A percentile compares a stretch with the other conserved stretches of the same genome.
Conservation (phyloP, 495 filamentous ascomycete genomes). For the Aspergillus taichungensis region DNA sequence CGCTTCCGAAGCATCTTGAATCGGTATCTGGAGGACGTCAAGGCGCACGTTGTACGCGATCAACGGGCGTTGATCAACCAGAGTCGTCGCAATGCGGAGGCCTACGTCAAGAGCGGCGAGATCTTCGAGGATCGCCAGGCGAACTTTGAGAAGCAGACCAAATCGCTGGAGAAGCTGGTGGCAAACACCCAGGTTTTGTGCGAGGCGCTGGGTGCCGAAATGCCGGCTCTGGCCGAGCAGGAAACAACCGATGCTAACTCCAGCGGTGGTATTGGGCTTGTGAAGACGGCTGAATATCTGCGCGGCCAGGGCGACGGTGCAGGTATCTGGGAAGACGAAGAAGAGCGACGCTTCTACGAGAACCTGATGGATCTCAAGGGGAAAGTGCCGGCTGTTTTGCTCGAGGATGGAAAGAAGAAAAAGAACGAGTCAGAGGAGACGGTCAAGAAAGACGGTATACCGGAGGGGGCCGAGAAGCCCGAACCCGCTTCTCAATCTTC, state of each 20-base stretch:
- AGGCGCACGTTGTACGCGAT: constrained; percentile 76
- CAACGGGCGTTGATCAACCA: constrained; percentile 78
- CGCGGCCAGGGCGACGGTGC: constrained; percentile 82
- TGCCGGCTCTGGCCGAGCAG: constrained; percentile 85
- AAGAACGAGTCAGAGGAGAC: constrained; percentile 66
- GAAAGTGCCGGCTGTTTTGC: constrained; percentile 83
- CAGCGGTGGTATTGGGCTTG: constrained; percentile 78
- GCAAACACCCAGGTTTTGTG: constrained; percentile 86
- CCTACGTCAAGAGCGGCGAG: constrained; percentile 96
- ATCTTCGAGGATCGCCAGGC: constrained; percentile 97
- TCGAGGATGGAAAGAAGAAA: constrained; percentile 95
- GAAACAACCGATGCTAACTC: constrained; percentile 54
- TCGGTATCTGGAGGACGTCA: constrained; percentile 90
- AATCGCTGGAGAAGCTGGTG: constrained; percentile 83
- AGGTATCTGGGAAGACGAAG: constrained; percentile 99
- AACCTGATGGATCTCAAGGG: constrained; percentile 92
- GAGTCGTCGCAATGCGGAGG: constrained; percentile 89
- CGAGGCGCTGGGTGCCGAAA: constrained; percentile 81
- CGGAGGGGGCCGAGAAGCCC: constrained; percentile 20
- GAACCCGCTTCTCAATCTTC: constrained; percentile 13
- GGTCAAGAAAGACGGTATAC: constrained; percentile 44
- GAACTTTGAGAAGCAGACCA: constrained; percentile 87
- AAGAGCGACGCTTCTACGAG: constrained; percentile 96
- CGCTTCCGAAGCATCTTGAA: constrained; percentile 82
- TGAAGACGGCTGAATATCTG: constrained; percentile 89